Conservation (phyloP, 108 stramenopile species). For the Cyclotella atomus region DNA sequence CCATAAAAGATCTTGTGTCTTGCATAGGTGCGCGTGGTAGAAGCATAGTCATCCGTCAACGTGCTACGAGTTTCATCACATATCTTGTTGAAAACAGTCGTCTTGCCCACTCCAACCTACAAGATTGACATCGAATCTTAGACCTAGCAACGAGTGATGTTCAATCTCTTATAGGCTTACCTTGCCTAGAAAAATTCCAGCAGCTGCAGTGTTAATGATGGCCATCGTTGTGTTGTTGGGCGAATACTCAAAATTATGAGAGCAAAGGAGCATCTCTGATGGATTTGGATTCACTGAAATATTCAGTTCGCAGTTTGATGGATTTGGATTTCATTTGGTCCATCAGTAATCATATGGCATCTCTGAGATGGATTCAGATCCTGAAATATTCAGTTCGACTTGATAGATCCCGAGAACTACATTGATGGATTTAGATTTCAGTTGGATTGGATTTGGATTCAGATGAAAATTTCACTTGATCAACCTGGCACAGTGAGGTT, state of each 20-base stretch:
- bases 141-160: background rate
- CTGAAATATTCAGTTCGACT: background rate
- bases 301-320: background rate
- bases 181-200: slow-evolving; percentile 6
- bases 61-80: slow-evolving; percentile 24
- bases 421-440: background rate
- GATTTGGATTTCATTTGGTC: background rate
- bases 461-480: too few relatives aligned
- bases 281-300: slow-evolving; percentile 1
- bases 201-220: background rate
- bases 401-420: background rate
- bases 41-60: slow-evolving; percentile 3
- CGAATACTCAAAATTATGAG: slow-evolving; percentile 1
- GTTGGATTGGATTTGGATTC: background rate
- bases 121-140: background rate
- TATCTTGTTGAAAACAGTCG: slow-evolving; percentile 25
- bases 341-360: background rate
- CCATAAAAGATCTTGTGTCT: slow-evolving; percentile 27
- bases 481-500: too few relatives aligned
- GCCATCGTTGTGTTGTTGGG: background rate
- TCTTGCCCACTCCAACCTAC: slow-evolving; percentile 24
- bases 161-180: background rate
- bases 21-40: slow-evolving; percentile 14
- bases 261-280: too few relatives aligned
- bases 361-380: background rate